These are phyloP conservation scores for Malus fusca DNA, from an alignment of 306 rosid genomes.

Conservation along the genomic window DNA sequence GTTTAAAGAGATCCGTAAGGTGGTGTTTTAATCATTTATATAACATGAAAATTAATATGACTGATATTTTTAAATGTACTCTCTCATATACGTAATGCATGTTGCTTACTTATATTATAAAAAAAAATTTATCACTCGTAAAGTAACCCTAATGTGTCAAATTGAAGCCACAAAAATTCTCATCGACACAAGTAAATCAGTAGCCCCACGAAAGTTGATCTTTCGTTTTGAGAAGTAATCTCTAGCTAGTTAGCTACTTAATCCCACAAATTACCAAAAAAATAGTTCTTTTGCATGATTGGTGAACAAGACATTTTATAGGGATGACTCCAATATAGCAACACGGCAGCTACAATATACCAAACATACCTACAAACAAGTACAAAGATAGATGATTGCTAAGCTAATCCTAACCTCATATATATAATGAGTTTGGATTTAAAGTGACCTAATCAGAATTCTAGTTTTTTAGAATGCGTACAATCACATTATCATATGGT, in stretches of 20 bases:
- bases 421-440: neutral
- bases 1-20: neutral
- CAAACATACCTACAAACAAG: neutral
- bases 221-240: neutral
- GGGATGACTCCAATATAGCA: neutral
- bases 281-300: neutral
- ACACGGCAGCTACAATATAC: neutral
- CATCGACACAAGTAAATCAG: neutral
- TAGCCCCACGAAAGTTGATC: neutral
- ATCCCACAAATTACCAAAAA: neutral
- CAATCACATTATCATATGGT: neutral
- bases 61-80: too few species aligned
- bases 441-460: neutral
- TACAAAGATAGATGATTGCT: neutral
- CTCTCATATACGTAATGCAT: too few species aligned
- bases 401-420: too few species aligned
- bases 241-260: neutral
- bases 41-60: too few species aligned
- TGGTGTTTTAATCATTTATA: too few species aligned
- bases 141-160: too few species aligned
- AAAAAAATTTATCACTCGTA: too few species aligned
- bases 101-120: too few species aligned
- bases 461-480: neutral
- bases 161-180: neutral
- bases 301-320: neutral